Evolutionary conservation across 768 basidiomycete species (phyloP), one percentile per base, ranked within the genome.

Genomic region (Podaxis carcinomalis): DNA sequence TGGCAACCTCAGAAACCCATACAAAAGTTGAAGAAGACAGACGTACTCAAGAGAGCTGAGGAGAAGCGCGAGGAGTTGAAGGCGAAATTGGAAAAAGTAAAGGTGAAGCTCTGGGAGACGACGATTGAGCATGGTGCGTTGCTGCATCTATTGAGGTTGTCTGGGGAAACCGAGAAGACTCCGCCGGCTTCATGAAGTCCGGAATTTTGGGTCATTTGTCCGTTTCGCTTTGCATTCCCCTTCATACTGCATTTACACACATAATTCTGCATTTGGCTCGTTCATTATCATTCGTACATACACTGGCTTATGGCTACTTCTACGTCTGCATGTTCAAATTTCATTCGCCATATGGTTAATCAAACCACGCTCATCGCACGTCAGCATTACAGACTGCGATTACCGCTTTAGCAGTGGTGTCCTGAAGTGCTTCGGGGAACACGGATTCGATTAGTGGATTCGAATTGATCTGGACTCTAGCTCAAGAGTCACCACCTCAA

Each of bases 41-140:
- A 73, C 10, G 72, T 87, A 21, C 62, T 91, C 35, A 73, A 69
- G 47, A 78, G 79, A 13, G 89, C 88, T 13, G 76, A 73, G 57
- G 82, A 83, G 65, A 78, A 82, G 66, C 80, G 83, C 61, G 71
- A 73, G 57, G 76, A 82, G 65, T 65, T 92, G 39, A 73, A 74
- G 58, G 73, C 72, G 9, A 85, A 88, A 72, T 72, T 92, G 49
- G 79, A 85, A 52, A 75, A 74, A 56, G 82, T 85, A 23, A 87
- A 87, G 67, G 77, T 83, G 28, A 84, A 87, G 67, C 71, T 91
- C 59, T 91, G 90, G 90, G 88, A 90, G 73, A 79, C 80, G 54
- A 85, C 83, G 42, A 78, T 90, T 54, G 89, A 90, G 72, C 82
- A 85, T 66, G 87, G 85, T n/a, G 84, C 80, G 55, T 72, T 89